A percentile compares a stretch with the other conserved stretches of the same genome.
phyloP scores from a whole-genome alignment of 768 basidiomycete species.

The Russula sp. region DNA sequence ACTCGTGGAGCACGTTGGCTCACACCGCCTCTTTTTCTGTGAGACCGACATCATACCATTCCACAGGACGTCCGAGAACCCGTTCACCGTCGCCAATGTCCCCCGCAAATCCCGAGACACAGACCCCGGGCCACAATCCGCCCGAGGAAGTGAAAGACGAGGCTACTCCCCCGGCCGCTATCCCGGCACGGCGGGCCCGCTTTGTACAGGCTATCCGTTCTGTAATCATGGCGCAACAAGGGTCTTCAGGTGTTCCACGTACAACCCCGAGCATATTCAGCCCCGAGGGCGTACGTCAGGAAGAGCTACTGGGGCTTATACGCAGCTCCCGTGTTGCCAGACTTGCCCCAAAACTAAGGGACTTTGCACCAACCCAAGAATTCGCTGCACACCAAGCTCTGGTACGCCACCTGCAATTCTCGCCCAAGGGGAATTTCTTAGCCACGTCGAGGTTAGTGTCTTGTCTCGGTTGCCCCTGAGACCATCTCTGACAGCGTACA shows the following conservation, averaged over 20 bases:
- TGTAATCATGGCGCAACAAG: slow-evolving; percentile 40
- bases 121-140: background rate
- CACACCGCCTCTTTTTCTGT: slow-evolving; percentile 5
- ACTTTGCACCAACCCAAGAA: slow-evolving; percentile 52
- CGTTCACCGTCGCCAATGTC: slow-evolving; percentile 9
- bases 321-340: slow-evolving; percentile 48
- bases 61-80: slow-evolving; percentile 4
- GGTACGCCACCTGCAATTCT: slow-evolving; percentile 70
- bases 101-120: background rate
- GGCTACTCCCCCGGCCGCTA: background rate
- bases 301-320: slow-evolving; percentile 29
- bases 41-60: background rate
- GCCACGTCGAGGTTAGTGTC: slow-evolving; percentile 59
- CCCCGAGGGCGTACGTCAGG: slow-evolving; percentile 16
- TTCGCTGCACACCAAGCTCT: slow-evolving; percentile 60
- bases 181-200: slow-evolving; percentile 31
- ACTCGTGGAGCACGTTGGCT: slow-evolving; percentile 17
- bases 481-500: background rate
- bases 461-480: background rate
- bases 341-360: slow-evolving; percentile 49
- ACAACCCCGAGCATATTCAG: slow-evolving; percentile 29
- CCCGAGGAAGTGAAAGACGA: slow-evolving; percentile 21
- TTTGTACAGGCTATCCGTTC: slow-evolving; percentile 42
- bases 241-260: slow-evolving; percentile 25
- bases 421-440: slow-evolving; percentile 65